Conservation (phyloP, 345 rosid species). For the Bretschneidera sinensis region DNA sequence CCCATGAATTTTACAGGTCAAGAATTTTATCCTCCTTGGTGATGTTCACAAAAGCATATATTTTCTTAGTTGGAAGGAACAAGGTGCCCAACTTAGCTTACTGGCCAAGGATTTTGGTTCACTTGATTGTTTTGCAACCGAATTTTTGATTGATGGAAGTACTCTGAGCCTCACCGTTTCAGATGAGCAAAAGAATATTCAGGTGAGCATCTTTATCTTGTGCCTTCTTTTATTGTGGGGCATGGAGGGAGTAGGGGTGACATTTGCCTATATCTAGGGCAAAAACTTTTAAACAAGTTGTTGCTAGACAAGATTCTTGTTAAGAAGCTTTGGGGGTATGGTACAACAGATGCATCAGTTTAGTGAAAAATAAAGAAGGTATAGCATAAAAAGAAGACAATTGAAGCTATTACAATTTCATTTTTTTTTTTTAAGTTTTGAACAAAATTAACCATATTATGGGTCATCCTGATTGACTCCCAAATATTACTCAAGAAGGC, state of each 20-base stretch:
- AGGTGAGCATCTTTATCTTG: conserved; percentile 41
- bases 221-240: not conserved
- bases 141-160: conserved; percentile 97
- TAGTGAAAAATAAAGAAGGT: too few relatives aligned
- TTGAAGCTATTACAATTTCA: too few relatives aligned
- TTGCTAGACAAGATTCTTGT: too few relatives aligned
- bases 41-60: conserved; percentile 91
- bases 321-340: too few relatives aligned
- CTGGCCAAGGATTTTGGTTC: conserved; percentile 95
- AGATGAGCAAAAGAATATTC: conserved; percentile 89
- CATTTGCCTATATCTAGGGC: too few relatives aligned
- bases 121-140: conserved; percentile 91
- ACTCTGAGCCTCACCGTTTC: conserved; percentile 89
- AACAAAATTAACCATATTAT: too few relatives aligned
- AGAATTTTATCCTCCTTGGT: conserved; percentile 88
- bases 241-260: not conserved
- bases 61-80: conserved; percentile 97
- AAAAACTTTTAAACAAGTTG: too few relatives aligned
- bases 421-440: too few relatives aligned
- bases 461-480: too few relatives aligned
- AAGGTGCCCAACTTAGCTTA: conserved; percentile 88
- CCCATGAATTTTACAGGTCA: conserved; percentile 52
- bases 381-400: too few relatives aligned
- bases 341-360: too few relatives aligned
- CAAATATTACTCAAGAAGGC: too few relatives aligned